A percentile compares a stretch with the other conserved stretches of the same genome.
phyloP scores from a whole-genome alignment of 1,284 basidiomycete species.

The Kalmanozyma brasiliensis region DNA sequence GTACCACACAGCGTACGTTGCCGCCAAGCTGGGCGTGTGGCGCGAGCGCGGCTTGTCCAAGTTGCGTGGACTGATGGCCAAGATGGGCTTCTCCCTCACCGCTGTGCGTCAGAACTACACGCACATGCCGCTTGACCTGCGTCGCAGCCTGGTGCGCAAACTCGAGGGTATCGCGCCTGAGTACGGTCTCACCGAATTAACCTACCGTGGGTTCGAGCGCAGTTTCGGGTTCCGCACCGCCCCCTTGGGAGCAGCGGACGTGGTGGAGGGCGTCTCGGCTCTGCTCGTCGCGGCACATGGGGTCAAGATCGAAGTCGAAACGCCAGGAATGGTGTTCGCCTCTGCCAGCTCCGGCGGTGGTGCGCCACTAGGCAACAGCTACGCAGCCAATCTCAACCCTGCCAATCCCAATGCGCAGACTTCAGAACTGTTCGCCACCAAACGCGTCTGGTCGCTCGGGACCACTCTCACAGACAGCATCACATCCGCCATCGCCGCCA shows the following conservation, averaged over 20 bases:
- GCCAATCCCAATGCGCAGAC: slow-evolving; percentile 20
- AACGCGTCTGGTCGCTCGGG: slow-evolving; percentile 50
- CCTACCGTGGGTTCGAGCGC: slow-evolving; percentile 91
- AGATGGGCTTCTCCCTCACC: slow-evolving; percentile 96
- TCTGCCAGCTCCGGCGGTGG: slow-evolving; percentile 2
- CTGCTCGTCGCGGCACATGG: slow-evolving; percentile 91
- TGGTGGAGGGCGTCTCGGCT: slow-evolving; percentile 87
- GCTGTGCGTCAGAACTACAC: slow-evolving; percentile 93
- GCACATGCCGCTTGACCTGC: slow-evolving; percentile 96
- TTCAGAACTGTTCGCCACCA: slow-evolving; percentile 53
- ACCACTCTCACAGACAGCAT: slow-evolving; percentile 24
- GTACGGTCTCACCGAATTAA: slow-evolving; percentile 93
- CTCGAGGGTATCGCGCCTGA: slow-evolving; percentile 92
- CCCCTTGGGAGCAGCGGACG: slow-evolving; percentile 89
- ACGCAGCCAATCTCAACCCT: slow-evolving; percentile 25
- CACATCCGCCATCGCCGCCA: slow-evolving; percentile 7
- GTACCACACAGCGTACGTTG: slow-evolving; percentile 96
- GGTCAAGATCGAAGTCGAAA: slow-evolving; percentile 82
- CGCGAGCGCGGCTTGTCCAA: slow-evolving; percentile 89
- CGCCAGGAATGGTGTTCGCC: slow-evolving; percentile 55
- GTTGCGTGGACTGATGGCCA: slow-evolving; percentile 89
- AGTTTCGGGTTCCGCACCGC: slow-evolving; percentile 87
- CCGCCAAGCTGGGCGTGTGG: slow-evolving; percentile 94
- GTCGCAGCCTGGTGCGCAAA: slow-evolving; percentile 81
- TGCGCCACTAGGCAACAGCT: slow-evolving; percentile 24